Percentiles rank a stretch among this genome's conserved stretches.
Evolutionary conservation across 495 filamentous ascomycete genomes (phyloP).

Genomic region (Baudoinia panamericana): DNA sequence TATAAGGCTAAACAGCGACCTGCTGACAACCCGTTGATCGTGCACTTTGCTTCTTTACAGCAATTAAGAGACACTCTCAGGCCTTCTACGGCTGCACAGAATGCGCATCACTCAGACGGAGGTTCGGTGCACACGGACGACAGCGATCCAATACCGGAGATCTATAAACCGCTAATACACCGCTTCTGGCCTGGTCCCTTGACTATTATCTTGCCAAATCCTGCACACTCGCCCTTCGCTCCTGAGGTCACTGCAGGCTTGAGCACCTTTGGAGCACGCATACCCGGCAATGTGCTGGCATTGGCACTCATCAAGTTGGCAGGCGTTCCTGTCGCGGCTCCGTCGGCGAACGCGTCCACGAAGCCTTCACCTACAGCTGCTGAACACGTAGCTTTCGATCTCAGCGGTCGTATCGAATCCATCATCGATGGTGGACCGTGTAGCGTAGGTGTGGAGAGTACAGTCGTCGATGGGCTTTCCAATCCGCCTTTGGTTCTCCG

Average conservation of each 20-base stretch:
- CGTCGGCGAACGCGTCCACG: conserved; percentile 87
- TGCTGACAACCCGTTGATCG: conserved; percentile 87
- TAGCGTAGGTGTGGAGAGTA: conserved; percentile 84
- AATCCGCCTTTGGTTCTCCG: conserved; percentile 68
- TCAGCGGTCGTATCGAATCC: conserved; percentile 69
- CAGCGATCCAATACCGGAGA: conserved; percentile 50
- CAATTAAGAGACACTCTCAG: conserved; percentile 60
- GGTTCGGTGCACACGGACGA: not conserved
- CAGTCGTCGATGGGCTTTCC: conserved; percentile 83
- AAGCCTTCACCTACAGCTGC: conserved; percentile 84
- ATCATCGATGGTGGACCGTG: conserved; percentile 85
- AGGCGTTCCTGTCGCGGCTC: conserved; percentile 74
- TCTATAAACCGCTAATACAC: conserved; percentile 69
- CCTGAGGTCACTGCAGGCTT: conserved; percentile 78
- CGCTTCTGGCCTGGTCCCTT: conserved; percentile 91
- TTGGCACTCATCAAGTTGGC: conserved; percentile 67
- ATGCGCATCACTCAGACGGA: not conserved
- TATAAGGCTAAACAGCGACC: conserved; percentile 82
- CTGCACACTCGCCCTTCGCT: conserved; percentile 53
- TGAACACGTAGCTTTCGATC: conserved; percentile 73
- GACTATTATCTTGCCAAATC: conserved; percentile 79
- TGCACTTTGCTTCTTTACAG: conserved; percentile 70
- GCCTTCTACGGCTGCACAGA: conserved; percentile 14
- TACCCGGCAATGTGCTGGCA: conserved; percentile 75
- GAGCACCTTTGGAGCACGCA: conserved; percentile 74